phyloP scores from a whole-genome alignment of 257 asterid species.

The Plantago elongata region DNA sequence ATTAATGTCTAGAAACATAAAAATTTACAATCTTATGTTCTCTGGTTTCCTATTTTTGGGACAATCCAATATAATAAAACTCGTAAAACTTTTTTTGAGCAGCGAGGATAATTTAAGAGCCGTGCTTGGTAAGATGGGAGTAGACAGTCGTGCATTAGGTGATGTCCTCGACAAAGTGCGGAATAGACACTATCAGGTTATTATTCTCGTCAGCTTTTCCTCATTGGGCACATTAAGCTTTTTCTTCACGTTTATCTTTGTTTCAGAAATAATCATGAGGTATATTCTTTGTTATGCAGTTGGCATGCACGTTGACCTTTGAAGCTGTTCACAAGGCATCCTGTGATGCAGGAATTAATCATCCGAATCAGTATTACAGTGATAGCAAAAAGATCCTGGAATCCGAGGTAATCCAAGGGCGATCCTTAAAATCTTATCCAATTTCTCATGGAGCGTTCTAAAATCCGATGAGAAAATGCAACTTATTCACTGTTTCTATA shows the following conservation, averaged over 20 bases:
- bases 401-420: conserved; percentile 34
- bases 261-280: conserved; percentile 17
- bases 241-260: neutral
- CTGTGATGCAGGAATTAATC: conserved; percentile 89
- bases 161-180: conserved; percentile 77
- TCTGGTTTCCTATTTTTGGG: neutral
- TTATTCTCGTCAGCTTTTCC: conserved; percentile 4
- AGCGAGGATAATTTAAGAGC: conserved; percentile 91
- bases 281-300: conserved; percentile 37
- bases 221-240: conserved; percentile 8
- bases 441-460: neutral
- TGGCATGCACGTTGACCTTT: conserved; percentile 92
- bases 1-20: neutral
- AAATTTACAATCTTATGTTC: conserved; percentile 5
- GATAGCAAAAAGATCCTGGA: conserved; percentile 70
- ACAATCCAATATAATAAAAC: neutral
- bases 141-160: conserved; percentile 60
- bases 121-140: conserved; percentile 84
- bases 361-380: conserved; percentile 83
- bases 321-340: conserved; percentile 83
- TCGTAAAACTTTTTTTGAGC: conserved; percentile 31
- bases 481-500: too few species aligned
- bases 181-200: conserved; percentile 86
- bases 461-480: neutral
- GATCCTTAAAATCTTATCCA: neutral